Conservation (phyloP, 805 yeast species). For the Wickerhamiella siamensis region DNA sequence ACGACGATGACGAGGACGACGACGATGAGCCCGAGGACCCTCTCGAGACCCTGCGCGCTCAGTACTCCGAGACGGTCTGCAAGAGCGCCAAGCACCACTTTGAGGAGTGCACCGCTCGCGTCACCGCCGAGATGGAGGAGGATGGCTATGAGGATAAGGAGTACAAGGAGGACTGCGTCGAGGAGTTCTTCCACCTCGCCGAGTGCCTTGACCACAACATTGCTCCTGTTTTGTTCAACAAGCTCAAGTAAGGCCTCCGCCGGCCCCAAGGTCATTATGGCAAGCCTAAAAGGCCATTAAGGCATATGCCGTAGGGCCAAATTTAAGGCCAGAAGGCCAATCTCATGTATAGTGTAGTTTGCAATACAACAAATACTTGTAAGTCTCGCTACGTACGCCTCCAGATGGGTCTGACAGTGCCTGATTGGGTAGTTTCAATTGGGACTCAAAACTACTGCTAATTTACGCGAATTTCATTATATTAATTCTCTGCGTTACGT, state of each 20-base stretch:
- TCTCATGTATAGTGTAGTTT: too few relatives aligned
- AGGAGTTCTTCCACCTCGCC: constrained; percentile 93
- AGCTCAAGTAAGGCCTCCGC: constrained; percentile 62
- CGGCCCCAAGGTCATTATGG: too few relatives aligned
- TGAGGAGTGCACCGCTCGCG: constrained; percentile 91
- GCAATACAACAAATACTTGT: too few relatives aligned
- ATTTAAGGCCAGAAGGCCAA: too few relatives aligned
- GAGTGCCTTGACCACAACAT: constrained; percentile 87
- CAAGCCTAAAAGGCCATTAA: too few relatives aligned
- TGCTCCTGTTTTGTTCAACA: constrained; percentile 77
- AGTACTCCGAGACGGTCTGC: constrained; percentile 42
- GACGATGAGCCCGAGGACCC: constrained; percentile 59
- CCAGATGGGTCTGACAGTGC: too few relatives aligned
- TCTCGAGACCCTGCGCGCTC: constrained; percentile 43
- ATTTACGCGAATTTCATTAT: too few relatives aligned
- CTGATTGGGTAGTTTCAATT: too few relatives aligned
- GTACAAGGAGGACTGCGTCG: constrained; percentile 94
- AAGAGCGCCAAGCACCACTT: constrained; percentile 72
- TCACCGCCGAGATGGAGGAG: constrained; percentile 72
- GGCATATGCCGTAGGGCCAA: too few relatives aligned
- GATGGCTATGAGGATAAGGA: constrained; percentile 64
- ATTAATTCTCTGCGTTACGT: too few relatives aligned
- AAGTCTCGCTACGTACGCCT: too few relatives aligned
- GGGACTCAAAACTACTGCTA: too few relatives aligned
- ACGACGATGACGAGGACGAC: constrained; percentile 41